Evolutionary conservation across 1,284 basidiomycete species (phyloP).

Genomic region (Singerocomus rubriflavus): DNA sequence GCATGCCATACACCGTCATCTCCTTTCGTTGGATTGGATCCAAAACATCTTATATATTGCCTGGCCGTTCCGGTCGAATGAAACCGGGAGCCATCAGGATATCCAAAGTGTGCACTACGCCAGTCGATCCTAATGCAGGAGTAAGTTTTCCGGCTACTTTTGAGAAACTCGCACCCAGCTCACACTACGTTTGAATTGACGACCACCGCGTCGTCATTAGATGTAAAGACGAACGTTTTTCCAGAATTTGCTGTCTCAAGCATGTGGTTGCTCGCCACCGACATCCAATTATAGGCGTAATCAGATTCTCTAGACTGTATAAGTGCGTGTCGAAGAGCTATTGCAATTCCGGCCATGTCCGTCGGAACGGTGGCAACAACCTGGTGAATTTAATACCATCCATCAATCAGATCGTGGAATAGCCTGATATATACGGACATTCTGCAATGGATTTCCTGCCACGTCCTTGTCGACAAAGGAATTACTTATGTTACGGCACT

Average conservation of each 20-base stretch:
- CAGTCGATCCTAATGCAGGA: conserved; percentile 24
- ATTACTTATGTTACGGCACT: conserved; percentile 29
- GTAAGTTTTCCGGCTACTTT: background rate
- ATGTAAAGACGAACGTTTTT: conserved; percentile 21
- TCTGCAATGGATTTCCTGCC: conserved; percentile 29
- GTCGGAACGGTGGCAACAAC: conserved; percentile 13
- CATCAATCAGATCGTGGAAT: background rate
- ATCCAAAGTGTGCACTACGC: conserved; percentile 34
- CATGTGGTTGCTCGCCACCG: conserved; percentile 30
- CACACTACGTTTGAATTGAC: conserved; percentile 35
- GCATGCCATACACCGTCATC: conserved; percentile 21
- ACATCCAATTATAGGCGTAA: conserved; percentile 27
- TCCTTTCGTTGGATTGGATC: conserved; percentile 27
- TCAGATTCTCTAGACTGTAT: conserved; percentile 16
- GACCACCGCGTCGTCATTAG: conserved; percentile 15
- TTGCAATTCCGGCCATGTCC: conserved; percentile 22
- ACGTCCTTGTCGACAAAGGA: conserved; percentile 20
- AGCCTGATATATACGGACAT: conserved; percentile 21
- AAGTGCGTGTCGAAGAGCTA: conserved; percentile 28
- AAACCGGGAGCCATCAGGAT: conserved; percentile 22
- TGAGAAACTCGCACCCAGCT: conserved; percentile 3
- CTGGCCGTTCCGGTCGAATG: conserved; percentile 22
- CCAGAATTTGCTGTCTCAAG: conserved; percentile 24
- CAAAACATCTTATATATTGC: conserved; percentile 31
- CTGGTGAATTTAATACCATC: conserved; percentile 6